phyloP scores from a whole-genome alignment of 2,329 filamentous ascomycete species.

The Aspergillus sergii region DNA sequence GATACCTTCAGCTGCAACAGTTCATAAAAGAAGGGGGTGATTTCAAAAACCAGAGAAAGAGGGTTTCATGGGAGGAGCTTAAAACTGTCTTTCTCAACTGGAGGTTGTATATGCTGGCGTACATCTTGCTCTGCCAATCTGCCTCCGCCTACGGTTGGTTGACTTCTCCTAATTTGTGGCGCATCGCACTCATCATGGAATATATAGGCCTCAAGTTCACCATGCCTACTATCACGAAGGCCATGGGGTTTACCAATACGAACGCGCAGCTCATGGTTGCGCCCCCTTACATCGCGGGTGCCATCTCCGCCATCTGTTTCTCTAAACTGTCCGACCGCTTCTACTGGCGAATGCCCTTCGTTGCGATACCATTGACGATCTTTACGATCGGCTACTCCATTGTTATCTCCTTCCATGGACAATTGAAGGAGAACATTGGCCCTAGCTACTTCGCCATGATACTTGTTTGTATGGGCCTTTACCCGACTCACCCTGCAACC shows the following conservation, averaged over 20 bases:
- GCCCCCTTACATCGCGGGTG: slow-evolving; percentile 30
- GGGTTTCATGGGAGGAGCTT: slow-evolving; percentile 10
- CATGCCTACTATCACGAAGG: slow-evolving; percentile 41
- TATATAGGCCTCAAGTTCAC: slow-evolving; percentile 37
- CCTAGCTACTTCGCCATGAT: slow-evolving; percentile 28
- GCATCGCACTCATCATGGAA: slow-evolving; percentile 21
- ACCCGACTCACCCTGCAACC: slow-evolving; percentile 28
- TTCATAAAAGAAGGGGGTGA: slow-evolving; percentile 16
- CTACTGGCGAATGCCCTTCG: slow-evolving; percentile 30
- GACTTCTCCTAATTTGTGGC: slow-evolving; percentile 4
- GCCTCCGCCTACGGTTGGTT: slow-evolving; percentile 26
- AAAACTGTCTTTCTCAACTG: slow-evolving; percentile 11
- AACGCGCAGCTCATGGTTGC: slow-evolving; percentile 36
- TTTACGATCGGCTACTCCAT: slow-evolving; percentile 21
- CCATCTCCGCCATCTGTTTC: slow-evolving; percentile 27
- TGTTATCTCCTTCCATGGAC: slow-evolving; percentile 25
- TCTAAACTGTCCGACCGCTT: slow-evolving; percentile 25
- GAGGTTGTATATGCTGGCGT: slow-evolving; percentile 27
- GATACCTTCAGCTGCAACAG: slow-evolving; percentile 13
- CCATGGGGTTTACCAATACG: slow-evolving; percentile 37
- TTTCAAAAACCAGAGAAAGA: neutral
- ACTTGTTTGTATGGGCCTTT: slow-evolving; percentile 26
- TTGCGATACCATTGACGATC: slow-evolving; percentile 18
- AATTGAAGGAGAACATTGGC: slow-evolving; percentile 21
- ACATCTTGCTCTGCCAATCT: slow-evolving; percentile 30